Conservation (phyloP, 1,139 yeast species). For the Torulaspora pretoriensis region DNA sequence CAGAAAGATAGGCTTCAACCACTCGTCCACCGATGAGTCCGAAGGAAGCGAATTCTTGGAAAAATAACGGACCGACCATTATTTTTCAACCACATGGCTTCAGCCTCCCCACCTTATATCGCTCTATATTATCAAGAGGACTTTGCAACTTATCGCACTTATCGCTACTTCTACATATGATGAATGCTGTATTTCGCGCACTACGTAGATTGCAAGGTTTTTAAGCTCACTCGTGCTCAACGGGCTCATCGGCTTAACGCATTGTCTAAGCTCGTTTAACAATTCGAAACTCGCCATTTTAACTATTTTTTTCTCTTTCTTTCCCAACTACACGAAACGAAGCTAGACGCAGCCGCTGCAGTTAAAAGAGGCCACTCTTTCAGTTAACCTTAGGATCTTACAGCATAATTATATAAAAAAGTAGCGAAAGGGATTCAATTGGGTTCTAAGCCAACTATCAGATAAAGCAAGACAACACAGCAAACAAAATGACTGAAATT, state of each 20-base stretch:
- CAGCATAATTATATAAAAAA: not conserved
- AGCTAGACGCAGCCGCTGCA: slow-evolving; percentile 5
- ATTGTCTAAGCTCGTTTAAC: slow-evolving; percentile 11
- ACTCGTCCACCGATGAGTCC: not conserved
- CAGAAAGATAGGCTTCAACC: not conserved
- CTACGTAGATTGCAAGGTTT: too few relatives aligned
- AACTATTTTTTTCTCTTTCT: slow-evolving; percentile 9
- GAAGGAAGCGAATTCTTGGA: not conserved
- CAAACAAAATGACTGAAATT: slow-evolving; percentile 30
- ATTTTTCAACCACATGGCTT: not conserved
- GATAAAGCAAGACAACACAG: not conserved
- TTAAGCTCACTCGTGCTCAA: too few relatives aligned
- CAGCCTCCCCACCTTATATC: too few relatives aligned
- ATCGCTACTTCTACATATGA: not conserved
- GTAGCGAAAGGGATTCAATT: not conserved
- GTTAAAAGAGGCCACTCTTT: slow-evolving; percentile 2
- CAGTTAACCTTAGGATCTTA: not conserved
- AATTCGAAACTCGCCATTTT: slow-evolving; percentile 7
- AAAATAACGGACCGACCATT: not conserved
- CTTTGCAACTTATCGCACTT: not conserved
- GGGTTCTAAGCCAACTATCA: not conserved
- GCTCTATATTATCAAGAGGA: too few relatives aligned
- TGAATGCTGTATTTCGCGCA: not conserved
- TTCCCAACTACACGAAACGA: slow-evolving; percentile 4
- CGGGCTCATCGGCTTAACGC: not conserved